phyloP scores from a whole-genome alignment of 768 basidiomycete species.

The Coprinopsis marcescibilis region DNA sequence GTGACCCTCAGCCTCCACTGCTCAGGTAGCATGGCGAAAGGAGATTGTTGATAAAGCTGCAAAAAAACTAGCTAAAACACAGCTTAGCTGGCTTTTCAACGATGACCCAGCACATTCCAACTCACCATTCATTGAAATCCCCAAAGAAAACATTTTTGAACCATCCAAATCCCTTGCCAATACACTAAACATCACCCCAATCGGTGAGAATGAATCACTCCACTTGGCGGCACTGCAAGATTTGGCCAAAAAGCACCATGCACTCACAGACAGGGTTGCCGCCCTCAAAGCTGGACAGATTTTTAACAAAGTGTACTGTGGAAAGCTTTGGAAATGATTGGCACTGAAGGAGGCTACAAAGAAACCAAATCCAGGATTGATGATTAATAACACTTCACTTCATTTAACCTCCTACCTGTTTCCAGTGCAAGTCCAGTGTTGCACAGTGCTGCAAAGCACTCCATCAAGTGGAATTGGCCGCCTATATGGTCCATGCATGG shows the following conservation, averaged over 20 bases:
- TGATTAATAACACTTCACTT: no score
- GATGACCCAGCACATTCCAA: neutral
- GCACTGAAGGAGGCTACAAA: slow-evolving; percentile 9
- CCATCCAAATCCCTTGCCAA: neutral
- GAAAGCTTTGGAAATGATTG: slow-evolving; percentile 4
- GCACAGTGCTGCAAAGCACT: no score
- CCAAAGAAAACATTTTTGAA: neutral
- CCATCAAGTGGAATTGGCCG: no score
- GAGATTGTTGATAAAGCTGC: slow-evolving; percentile 4
- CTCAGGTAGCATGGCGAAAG: slow-evolving; percentile 1
- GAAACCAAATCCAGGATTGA: neutral
- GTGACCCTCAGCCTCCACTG: slow-evolving; percentile 5
- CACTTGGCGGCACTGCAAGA: neutral
- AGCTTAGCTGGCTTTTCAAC: neutral
- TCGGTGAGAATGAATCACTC: neutral
- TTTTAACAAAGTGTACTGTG: slow-evolving; percentile 11
- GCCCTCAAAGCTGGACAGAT: slow-evolving; percentile 11
- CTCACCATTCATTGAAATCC: neutral
- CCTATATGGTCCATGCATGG: no score
- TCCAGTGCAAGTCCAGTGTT: no score
- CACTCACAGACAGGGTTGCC: slow-evolving; percentile 1
- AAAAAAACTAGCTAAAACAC: neutral
- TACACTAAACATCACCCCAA: neutral
- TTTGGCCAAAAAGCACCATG: neutral
- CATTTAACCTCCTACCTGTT: no score